Base-by-base conservation (phyloP, 345 rosid species). In the Draba incana region DNA sequence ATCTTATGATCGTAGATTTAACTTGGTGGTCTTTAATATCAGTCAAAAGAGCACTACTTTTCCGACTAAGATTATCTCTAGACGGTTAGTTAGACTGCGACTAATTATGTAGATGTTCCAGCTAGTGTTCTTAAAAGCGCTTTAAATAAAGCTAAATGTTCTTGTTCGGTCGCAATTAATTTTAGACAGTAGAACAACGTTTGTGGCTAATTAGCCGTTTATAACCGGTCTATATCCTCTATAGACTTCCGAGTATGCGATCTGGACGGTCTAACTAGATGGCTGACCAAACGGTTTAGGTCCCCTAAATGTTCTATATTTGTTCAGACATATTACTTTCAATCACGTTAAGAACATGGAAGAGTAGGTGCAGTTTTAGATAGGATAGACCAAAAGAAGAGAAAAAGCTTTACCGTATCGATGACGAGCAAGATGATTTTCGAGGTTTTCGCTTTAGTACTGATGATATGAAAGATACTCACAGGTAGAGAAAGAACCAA, bases 401-500 rank as follows among this genome's bases (percentile, higher is more conserved):
- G 2, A n/a, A 16, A 13, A 16, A 23, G 24, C 23, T 35, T 44
- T 83, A 93, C 94, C 79, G 84, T 82, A 69, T 90, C 94, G 1
- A 84, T 70, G 70, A 64, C 60, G 60, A 79, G 15, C 73, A 81
- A 76, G 56, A 84, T 64, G 74, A 82, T 59, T 77, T 85, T 78
- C 2, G 76, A 78, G 47, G 63, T 65, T 63, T 76, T 79, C 9
- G 79, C 60, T 35, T 64, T 62, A 38, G 72, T 66, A 44, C 55
- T 69, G 66, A 86, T 64, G 61, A 88, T 50, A 65, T 80, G 85
- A 51, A 77, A 82, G 75, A 88, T 76, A 4, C 90, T 82, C 8
- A 86, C 13, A 0, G 86, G 90, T 16, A 90, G 75, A 11, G 96
- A 85, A 39, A 93, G 82, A 35, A 85, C 65, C 67, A 88, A 84